A percentile compares a stretch with the other conserved stretches of the same genome.
These are phyloP conservation scores for Rhipidocladum racemiflorum DNA, from an alignment of 176 grass and related monocot species.

Conservation along the genomic window DNA sequence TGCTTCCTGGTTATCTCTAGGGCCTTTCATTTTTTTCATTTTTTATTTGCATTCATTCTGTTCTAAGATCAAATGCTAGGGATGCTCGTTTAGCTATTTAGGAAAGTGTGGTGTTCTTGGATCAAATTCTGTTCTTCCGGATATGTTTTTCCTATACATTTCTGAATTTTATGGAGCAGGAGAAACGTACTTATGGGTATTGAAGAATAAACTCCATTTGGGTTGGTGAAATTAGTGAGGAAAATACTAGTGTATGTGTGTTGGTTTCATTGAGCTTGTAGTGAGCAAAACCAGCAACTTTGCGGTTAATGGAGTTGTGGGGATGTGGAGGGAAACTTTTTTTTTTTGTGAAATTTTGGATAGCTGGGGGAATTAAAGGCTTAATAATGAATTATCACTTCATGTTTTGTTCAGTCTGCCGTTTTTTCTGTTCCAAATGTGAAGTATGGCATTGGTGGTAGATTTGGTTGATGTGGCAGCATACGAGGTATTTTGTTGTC, in stretches of 20 bases:
- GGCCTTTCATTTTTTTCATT: background rate
- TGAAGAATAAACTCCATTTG: background rate
- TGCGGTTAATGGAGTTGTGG: background rate
- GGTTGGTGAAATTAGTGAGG: background rate
- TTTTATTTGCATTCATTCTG: slow-evolving; percentile 17
- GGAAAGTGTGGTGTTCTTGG: background rate
- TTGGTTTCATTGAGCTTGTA: background rate
- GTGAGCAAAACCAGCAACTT: background rate
- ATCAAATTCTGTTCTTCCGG: no score
- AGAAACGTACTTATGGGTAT: background rate
- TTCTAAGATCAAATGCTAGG: background rate
- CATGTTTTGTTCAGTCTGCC: background rate
- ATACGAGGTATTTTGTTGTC: background rate
- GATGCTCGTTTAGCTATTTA: background rate
- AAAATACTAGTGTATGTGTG: slow-evolving; percentile 9
- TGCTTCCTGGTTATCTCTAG: slow-evolving; percentile 15
- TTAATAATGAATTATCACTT: background rate
- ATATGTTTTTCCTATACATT: background rate
- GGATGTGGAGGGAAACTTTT: slow-evolving; percentile 1
- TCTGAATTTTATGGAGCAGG: background rate
- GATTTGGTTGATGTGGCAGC: background rate
- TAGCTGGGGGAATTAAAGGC: background rate
- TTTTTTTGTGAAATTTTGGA: background rate
- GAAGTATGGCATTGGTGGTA: background rate
- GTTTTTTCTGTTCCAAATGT: background rate